These are phyloP conservation scores for Boletus bicolor DNA, from an alignment of 768 basidiomycete species.

Conservation along the genomic window DNA sequence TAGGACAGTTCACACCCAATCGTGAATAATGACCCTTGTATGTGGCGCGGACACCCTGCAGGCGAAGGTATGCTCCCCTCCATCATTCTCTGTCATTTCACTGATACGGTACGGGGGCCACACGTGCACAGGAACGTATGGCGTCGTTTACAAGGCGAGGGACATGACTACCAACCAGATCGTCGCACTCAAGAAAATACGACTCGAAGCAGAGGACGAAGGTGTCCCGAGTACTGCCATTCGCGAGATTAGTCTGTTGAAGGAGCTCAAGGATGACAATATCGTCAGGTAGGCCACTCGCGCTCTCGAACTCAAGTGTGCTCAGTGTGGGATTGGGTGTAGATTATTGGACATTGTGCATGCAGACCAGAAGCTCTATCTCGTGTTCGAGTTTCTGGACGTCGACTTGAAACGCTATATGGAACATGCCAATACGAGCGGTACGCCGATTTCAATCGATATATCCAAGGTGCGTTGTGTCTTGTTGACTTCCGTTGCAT, in stretches of 20 bases:
- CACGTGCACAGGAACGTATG: constrained; percentile 78
- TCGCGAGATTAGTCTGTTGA: constrained; percentile 94
- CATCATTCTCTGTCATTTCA: neutral
- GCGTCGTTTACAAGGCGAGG: constrained; percentile 96
- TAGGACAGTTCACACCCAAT: constrained; percentile 1
- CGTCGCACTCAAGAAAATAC: constrained; percentile 98
- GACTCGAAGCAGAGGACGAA: constrained; percentile 97
- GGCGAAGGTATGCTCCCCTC: constrained; percentile 39
- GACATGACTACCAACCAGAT: constrained; percentile 76
- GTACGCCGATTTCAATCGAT: constrained; percentile 66
- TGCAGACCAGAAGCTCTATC: constrained; percentile 93
- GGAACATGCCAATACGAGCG: constrained; percentile 74
- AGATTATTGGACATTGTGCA: constrained; percentile 97
- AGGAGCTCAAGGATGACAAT: constrained; percentile 94
- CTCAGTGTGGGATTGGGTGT: constrained; percentile 5
- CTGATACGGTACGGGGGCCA: constrained; percentile 5
- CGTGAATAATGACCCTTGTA: constrained; percentile 16
- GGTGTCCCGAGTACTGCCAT: constrained; percentile 98
- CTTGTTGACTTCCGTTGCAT: neutral
- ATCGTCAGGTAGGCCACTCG: constrained; percentile 72
- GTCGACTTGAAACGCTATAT: constrained; percentile 97
- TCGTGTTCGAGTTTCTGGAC: constrained; percentile 97
- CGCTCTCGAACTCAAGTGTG: neutral
- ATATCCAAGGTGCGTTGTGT: constrained; percentile 71
- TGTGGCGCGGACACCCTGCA: constrained; percentile 24